phyloP scores from a whole-genome alignment of 345 rosid species.

The Syzygium aromaticum region DNA sequence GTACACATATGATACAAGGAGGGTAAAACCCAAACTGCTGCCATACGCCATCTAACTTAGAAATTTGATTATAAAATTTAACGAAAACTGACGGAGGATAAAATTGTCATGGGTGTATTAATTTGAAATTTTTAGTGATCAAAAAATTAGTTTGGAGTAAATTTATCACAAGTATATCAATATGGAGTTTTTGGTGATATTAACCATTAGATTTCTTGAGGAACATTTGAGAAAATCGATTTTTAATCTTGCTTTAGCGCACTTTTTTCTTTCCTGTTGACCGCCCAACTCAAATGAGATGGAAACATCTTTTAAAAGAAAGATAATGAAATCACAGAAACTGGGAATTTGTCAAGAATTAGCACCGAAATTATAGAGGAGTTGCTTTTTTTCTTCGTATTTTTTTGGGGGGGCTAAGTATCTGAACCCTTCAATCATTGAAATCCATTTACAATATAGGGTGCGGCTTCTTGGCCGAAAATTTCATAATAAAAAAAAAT shows the following conservation, averaged over 20 bases:
- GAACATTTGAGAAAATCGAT: not conserved
- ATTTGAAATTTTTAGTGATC: too few relatives aligned
- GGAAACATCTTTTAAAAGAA: not conserved
- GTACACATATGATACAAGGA: too few relatives aligned
- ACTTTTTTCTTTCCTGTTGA: not conserved
- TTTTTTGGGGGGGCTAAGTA: not conserved
- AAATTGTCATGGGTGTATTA: too few relatives aligned
- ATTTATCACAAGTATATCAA: too few relatives aligned
- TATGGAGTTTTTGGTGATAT: too few relatives aligned
- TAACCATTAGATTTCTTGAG: not conserved
- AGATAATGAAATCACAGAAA: not conserved
- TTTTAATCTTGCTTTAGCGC: not conserved
- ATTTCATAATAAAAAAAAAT: too few relatives aligned
- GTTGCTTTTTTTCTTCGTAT: not conserved
- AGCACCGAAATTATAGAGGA: not conserved
- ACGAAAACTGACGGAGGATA: too few relatives aligned
- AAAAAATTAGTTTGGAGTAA: too few relatives aligned
- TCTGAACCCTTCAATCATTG: not conserved
- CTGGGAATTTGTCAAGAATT: not conserved
- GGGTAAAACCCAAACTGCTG: too few relatives aligned
- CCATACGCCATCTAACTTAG: too few relatives aligned
- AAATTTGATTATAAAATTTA: too few relatives aligned
- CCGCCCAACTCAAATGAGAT: not conserved
- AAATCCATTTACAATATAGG: not conserved
- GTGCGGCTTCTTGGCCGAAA: too few relatives aligned